These are phyloP conservation scores for Geum urbanum DNA, from an alignment of 306 rosid species.

Conservation along the genomic window DNA sequence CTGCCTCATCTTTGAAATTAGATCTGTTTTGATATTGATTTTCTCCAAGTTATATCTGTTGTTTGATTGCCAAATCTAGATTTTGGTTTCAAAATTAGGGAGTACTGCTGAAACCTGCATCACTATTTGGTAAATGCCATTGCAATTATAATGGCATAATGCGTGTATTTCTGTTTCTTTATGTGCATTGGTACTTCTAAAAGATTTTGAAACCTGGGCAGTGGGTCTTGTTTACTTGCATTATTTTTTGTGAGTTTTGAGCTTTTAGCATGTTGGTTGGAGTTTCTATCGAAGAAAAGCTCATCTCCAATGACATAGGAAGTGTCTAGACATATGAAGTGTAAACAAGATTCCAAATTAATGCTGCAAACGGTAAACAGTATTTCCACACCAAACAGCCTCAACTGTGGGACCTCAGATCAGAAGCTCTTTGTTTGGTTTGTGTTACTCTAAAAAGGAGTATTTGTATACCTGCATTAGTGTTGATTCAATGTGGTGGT, in stretches of 20 bases:
- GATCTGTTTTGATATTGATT: too few relatives aligned
- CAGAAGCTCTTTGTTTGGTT: background rate
- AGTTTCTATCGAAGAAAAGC: too few relatives aligned
- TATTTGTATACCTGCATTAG: background rate
- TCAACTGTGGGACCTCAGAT: background rate
- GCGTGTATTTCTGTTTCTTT: background rate
- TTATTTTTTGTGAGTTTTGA: too few relatives aligned
- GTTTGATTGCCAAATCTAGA: too few relatives aligned
- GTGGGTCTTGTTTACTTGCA: too few relatives aligned
- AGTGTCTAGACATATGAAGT: background rate
- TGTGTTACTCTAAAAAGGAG: background rate
- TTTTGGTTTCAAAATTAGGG: too few relatives aligned
- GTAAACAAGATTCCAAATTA: background rate
- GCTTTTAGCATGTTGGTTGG: too few relatives aligned
- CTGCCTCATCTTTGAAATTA: too few relatives aligned
- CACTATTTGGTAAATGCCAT: background rate
- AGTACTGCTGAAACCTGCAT: too few relatives aligned
- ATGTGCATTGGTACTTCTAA: background rate
- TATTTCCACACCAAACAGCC: background rate
- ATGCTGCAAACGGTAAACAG: too few relatives aligned
- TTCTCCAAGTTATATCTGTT: too few relatives aligned
- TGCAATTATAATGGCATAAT: background rate
- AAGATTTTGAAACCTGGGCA: background rate
- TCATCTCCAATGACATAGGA: background rate
- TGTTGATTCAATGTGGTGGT: too few relatives aligned